Evolutionary conservation across 2,329 filamentous ascomycete species (phyloP).

Genomic region (Blastomyces percursus): DNA sequence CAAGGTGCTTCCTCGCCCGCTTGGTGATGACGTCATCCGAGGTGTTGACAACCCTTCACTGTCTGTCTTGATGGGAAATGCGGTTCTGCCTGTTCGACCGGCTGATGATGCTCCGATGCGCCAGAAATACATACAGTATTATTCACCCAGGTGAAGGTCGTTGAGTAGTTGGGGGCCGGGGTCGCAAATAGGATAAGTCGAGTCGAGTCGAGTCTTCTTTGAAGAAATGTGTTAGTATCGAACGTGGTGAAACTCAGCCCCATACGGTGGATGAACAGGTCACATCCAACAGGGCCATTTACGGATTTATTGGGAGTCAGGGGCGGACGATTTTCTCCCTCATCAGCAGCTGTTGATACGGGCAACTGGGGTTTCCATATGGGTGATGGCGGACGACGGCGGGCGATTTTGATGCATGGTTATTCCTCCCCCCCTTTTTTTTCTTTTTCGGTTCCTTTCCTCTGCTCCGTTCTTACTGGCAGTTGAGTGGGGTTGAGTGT

Average conservation of each 20-base stretch:
- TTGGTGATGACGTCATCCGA: not conserved
- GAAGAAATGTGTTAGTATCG: not conserved
- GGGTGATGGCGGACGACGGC: no score
- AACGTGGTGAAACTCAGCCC: not conserved
- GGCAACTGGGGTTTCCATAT: no score
- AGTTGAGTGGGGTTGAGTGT: no score
- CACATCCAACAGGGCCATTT: not conserved
- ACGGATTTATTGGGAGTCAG: not conserved
- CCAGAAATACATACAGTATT: conserved; percentile 5
- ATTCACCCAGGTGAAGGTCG: not conserved
- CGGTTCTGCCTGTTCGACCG: not conserved
- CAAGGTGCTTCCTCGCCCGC: conserved; percentile 3
- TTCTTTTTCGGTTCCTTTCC: no score
- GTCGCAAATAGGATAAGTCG: not conserved
- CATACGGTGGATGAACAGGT: not conserved
- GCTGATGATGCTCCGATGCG: not conserved
- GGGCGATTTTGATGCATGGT: not conserved
- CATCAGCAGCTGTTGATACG: not conserved
- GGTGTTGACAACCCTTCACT: not conserved
- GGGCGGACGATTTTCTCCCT: not conserved
- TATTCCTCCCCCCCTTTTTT: not conserved
- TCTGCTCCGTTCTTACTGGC: no score
- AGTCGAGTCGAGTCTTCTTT: not conserved
- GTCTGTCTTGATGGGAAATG: not conserved
- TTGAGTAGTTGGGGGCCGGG: not conserved